Evolutionary conservation across 352 stramenopile genomes (phyloP), one percentile per base, ranked within the genome.

Genomic region (Phytophthora tentaculata): DNA sequence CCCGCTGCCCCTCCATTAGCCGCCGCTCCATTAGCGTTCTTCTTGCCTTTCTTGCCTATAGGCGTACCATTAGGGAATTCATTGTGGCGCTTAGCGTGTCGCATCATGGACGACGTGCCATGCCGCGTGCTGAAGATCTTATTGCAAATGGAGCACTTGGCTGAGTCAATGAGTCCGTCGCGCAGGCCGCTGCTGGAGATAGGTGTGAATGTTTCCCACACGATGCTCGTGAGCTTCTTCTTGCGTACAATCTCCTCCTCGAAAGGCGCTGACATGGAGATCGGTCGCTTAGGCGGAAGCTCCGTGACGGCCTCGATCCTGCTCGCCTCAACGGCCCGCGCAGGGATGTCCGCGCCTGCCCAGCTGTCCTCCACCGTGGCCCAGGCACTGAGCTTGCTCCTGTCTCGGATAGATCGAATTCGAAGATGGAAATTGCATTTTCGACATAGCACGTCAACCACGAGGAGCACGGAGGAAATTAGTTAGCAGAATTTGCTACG

Each of bases 51-150:
- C 64, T 89, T 91, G 14, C 61, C 59, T 19, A 61, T 60, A 8
- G 76, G 57, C 12, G 73, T 67, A 14, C 80, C 82, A 60, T 88
- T 90, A 19, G 85, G 79, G 37, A 84, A 84, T 54, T 93, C 85
- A 49, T 59, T 90, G 59, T 93, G 85, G 37, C 85, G 77, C 76
- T 91, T 93, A 29, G 85, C 85, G 56, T 93, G 85, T 24, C 85
- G 85, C 85, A 93, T 93, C 85, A 93, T 93, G 12, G 78, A 89
- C 49, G 85, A 93, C 53, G 85, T 93, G 54, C 85, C 85, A 57
- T 93, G 85, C n/a, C 85, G 73, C 56, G 85, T 91, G 24, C 83
- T 91, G 62, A 93, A 93, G 26, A 91, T 72, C 61, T 93, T 93
- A 64, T 73, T 81, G 73, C 85, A 93, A 6, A 91, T 69, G 2